phyloP scores from a whole-genome alignment of 441 rosid genomes.

The Iberis amara region DNA sequence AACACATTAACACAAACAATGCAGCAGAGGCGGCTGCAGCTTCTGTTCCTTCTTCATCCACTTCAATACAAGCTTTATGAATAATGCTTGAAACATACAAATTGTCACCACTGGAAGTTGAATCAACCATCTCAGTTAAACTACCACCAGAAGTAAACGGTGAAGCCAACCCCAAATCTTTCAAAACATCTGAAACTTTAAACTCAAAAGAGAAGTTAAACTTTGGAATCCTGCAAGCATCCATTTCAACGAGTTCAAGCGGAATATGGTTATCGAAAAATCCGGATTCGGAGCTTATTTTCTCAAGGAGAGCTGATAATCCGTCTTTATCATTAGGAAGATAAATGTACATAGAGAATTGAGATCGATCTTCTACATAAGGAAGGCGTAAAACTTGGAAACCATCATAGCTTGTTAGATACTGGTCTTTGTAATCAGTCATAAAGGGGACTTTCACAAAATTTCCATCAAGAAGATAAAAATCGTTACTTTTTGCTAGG shows the following conservation, averaged over 20 bases:
- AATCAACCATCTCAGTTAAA: slow-evolving; percentile 58
- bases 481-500: slow-evolving; percentile 50
- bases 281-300: slow-evolving; percentile 37
- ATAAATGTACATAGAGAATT: slow-evolving; percentile 60
- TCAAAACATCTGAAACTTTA: slow-evolving; percentile 45
- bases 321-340: slow-evolving; percentile 63
- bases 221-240: slow-evolving; percentile 48
- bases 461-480: slow-evolving; percentile 53
- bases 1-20: too few species aligned
- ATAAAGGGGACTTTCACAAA: slow-evolving; percentile 56
- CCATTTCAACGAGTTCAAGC: too few species aligned
- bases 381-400: slow-evolving; percentile 66
- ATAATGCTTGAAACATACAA: slow-evolving; percentile 47
- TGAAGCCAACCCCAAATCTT: slow-evolving; percentile 44
- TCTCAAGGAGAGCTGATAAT: slow-evolving; percentile 43
- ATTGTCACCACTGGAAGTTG: not conserved
- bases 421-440: slow-evolving; percentile 52
- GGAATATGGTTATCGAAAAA: slow-evolving; percentile 53
- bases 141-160: slow-evolving; percentile 48
- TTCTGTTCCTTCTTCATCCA: slow-evolving; percentile 69
- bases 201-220: slow-evolving; percentile 53
- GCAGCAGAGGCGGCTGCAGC: slow-evolving; percentile 58
- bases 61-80: slow-evolving; percentile 66
- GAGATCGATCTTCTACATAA: slow-evolving; percentile 50
- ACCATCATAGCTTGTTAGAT: slow-evolving; percentile 35